Evolutionary conservation across 75 land plant genomes (phyloP), one percentile per base, ranked within the genome.

Genomic region (Pseudotsuga menziesii): DNA sequence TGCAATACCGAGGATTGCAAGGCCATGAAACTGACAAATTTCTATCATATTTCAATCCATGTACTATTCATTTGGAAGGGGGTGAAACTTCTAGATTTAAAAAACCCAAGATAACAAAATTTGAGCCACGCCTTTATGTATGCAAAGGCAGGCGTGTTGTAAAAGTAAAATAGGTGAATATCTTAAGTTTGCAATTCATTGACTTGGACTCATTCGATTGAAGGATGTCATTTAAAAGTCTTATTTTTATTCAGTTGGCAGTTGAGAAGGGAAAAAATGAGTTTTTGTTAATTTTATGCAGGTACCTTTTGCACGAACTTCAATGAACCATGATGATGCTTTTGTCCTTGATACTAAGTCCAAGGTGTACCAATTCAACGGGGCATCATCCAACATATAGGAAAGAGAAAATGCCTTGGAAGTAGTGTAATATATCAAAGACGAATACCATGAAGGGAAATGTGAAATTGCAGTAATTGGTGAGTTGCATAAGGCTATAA

Each of bases 361-460:
- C 19, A 91, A 92, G 61, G 82, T 96, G 48, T 96, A 82, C 73
- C 94, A 85, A 52, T 96, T 96, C 73, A 87, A 86, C 81, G 99
- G 99, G 4, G 88, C 75, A 73, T 89, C 89, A 58, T 90, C 97
- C n/a, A 84, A 77, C 75, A 92, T 88, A 57, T 92, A 94, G 85
- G 91, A 94, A 83, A 83, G 93, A 75, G 94, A 94, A 56, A 95
- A 89, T 79, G 94, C 94, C 26, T 78, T 95, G 79, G 99, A 94
- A 60, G 99, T 90, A 66, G 91, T 92, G 58, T 86, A 94, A 72
- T 92, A 89, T 78, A 83, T 96, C 32, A 94, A 96, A 64, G 95
- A 96, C 41, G 86, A 73, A 64, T 58, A 92, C 58, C 99, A 96
- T 77, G 78, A 74, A 77, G 94, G 91, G 52, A 85, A 82, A 19